Percentiles rank a stretch among this genome's conserved stretches.
phyloP scores from a whole-genome alignment of 768 basidiomycete genomes.

The Mycena belliarum region DNA sequence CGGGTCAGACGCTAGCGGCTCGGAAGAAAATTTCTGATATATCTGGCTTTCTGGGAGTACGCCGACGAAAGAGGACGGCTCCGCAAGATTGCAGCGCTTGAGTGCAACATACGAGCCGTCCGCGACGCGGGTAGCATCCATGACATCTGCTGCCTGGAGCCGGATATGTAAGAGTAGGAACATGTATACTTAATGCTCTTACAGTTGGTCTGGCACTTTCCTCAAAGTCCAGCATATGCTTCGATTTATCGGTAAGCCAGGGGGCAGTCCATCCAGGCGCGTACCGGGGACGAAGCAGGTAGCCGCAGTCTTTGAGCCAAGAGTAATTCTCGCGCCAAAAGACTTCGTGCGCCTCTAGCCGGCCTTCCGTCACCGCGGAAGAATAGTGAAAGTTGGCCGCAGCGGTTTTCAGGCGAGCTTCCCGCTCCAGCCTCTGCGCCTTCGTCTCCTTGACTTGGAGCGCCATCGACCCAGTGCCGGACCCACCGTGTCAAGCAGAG shows the following conservation, averaged over 20 bases:
- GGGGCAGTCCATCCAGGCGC: not conserved
- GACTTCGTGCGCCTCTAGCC: not conserved
- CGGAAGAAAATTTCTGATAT: constrained; percentile 18
- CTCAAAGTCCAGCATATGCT: not conserved
- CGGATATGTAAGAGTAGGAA: not conserved
- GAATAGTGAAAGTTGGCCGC: no score
- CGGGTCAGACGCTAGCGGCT: constrained; percentile 21
- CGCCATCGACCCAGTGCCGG: no score
- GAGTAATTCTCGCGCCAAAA: constrained; percentile 6
- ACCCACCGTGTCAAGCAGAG: no score
- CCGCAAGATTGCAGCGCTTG: constrained; percentile 23
- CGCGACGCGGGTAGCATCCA: constrained; percentile 1
- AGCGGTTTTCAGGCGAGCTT: no score
- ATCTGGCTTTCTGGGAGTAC: not conserved
- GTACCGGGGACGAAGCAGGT: not conserved
- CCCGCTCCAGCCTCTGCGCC: no score
- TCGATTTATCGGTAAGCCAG: not conserved
- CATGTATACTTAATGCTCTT: not conserved
- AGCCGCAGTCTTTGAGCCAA: constrained; percentile 6
- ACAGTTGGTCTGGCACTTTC: not conserved
- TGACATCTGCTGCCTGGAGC: not conserved
- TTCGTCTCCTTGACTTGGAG: no score
- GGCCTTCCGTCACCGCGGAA: not conserved
- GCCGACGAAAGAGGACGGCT: constrained; percentile 3
- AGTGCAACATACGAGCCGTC: constrained; percentile 24